These are phyloP conservation scores for Phyllostachys edulis DNA, from an alignment of 176 grass and related monocot genomes.

Conservation along the genomic window DNA sequence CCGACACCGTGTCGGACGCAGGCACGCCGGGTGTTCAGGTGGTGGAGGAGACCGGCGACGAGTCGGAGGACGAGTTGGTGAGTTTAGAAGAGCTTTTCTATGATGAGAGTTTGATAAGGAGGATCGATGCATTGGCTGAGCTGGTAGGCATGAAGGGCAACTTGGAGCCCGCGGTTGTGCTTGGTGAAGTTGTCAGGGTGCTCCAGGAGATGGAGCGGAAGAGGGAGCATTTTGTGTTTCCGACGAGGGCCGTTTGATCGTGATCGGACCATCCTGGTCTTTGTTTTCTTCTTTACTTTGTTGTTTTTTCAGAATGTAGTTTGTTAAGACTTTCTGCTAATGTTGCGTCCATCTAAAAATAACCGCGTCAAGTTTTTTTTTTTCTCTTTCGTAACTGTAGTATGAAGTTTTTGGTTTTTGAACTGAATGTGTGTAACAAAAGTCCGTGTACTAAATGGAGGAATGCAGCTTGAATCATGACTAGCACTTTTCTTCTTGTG, in stretches of 20 bases:
- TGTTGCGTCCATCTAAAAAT: neutral
- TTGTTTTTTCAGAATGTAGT: neutral
- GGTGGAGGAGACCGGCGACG: neutral
- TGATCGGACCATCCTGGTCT: neutral
- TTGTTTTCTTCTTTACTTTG: neutral
- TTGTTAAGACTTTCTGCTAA: neutral
- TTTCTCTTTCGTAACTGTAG: too few species aligned
- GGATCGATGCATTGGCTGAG: constrained; percentile 34
- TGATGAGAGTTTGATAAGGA: neutral
- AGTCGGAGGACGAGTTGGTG: constrained; percentile 2
- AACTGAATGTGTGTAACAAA: neutral
- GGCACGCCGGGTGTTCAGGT: neutral
- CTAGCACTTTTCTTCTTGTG: neutral
- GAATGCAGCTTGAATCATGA: neutral
- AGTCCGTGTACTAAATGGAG: neutral
- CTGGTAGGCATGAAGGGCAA: constrained; percentile 25
- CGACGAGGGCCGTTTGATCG: neutral
- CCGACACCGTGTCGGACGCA: constrained; percentile 27
- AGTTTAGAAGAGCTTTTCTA: constrained; percentile 15
- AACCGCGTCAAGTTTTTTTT: too few species aligned
- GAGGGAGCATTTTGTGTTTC: neutral
- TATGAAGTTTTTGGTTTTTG: neutral
- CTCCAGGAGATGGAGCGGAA: constrained; percentile 15
- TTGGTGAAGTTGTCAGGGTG: constrained; percentile 37
- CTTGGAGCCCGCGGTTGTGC: neutral